Percentiles rank a stretch among this genome's conserved stretches.
Conservation (phyloP, 129 eudicot species). For the Ambrosia artemisiifolia region DNA sequence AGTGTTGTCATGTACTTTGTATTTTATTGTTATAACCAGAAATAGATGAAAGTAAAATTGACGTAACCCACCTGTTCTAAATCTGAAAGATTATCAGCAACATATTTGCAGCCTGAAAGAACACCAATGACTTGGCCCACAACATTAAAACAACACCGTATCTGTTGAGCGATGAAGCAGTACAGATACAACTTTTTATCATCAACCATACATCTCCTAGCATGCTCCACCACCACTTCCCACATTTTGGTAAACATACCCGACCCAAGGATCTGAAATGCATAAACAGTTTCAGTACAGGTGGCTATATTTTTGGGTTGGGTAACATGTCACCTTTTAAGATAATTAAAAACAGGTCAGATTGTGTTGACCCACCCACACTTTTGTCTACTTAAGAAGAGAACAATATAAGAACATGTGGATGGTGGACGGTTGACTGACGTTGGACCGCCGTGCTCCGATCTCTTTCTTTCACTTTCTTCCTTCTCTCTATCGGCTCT, state of each 20-base stretch:
- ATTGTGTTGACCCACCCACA: background rate
- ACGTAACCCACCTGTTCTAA: constrained; percentile 47
- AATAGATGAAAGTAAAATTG: background rate
- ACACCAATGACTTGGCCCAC: constrained; percentile 78
- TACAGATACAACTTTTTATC: constrained; percentile 55
- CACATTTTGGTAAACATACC: constrained; percentile 97
- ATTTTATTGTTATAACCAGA: background rate
- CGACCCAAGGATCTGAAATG: constrained; percentile 74
- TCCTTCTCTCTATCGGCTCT: no score
- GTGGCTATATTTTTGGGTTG: background rate
- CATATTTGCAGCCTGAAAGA: constrained; percentile 51
- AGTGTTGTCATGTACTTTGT: background rate
- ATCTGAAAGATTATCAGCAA: constrained; percentile 55
- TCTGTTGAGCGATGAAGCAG: constrained; percentile 40
- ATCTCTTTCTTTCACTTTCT: no score
- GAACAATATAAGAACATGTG: no score
- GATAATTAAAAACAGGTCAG: background rate
- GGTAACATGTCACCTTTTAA: background rate
- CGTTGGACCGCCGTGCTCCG: no score
- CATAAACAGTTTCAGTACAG: background rate
- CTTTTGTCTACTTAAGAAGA: background rate
- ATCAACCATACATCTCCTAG: constrained; percentile 76
- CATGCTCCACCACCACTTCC: constrained; percentile 78
- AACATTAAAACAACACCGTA: constrained; percentile 67
- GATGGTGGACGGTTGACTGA: no score